phyloP scores from a whole-genome alignment of 2,329 filamentous ascomycete genomes.

The Lachnellula subtilissima region DNA sequence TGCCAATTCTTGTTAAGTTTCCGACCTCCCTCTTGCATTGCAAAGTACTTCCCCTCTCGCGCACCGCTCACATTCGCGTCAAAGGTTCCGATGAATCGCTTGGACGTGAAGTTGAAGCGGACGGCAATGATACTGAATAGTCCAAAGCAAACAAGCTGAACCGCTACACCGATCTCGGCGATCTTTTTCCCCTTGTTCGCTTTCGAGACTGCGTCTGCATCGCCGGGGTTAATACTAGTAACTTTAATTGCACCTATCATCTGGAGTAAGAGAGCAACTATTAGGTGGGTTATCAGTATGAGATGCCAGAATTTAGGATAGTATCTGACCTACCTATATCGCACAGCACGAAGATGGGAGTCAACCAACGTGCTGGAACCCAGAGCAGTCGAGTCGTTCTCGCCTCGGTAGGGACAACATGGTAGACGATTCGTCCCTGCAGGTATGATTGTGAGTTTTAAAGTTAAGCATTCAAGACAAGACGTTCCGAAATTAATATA shows the following conservation, averaged over 20 bases:
- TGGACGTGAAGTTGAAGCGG: conserved; percentile 44
- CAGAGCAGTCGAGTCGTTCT: conserved; percentile 21
- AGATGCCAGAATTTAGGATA: background rate
- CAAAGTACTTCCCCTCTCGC: conserved; percentile 18
- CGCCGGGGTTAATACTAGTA: conserved; percentile 32
- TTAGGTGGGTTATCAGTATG: background rate
- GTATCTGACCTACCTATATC: conserved; percentile 19
- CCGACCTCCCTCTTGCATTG: conserved; percentile 22
- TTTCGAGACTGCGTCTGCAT: conserved; percentile 29
- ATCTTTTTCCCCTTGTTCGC: conserved; percentile 35
- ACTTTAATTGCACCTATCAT: conserved; percentile 34
- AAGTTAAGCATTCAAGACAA: background rate
- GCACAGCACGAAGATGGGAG: conserved; percentile 25
- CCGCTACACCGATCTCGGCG: conserved; percentile 37
- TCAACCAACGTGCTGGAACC: conserved; percentile 26
- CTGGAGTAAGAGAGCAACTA: conserved; percentile 25
- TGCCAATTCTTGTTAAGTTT: conserved; percentile 31
- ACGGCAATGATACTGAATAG: conserved; percentile 42
- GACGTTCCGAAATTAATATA: background rate
- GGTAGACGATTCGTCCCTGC: conserved; percentile 28
- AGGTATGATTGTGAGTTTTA: background rate
- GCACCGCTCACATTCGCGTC: conserved; percentile 23
- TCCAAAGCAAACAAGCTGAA: conserved; percentile 43
- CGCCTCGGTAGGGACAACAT: conserved; percentile 24
- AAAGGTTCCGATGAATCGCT: conserved; percentile 31